Evolutionary conservation across 352 stramenopile genomes (phyloP).

Genomic region (Phytophthora ohioensis): DNA sequence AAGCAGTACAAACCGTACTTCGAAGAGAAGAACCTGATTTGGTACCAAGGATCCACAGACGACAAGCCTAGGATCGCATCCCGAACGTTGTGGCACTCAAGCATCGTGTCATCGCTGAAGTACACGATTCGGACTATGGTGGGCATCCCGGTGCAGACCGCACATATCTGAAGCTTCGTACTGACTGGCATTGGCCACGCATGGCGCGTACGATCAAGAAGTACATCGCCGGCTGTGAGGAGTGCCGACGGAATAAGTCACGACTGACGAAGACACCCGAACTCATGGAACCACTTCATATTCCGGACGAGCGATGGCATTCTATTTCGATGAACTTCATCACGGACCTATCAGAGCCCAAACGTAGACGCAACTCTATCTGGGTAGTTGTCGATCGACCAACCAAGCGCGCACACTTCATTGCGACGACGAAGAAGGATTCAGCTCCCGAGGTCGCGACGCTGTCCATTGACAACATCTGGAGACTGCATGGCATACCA

Average conservation of each 20-base stretch:
- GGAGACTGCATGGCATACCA: constrained; percentile 3
- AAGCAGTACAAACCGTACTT: constrained; percentile 20
- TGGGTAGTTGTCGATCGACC: constrained; percentile 5
- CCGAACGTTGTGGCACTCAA: too few species aligned
- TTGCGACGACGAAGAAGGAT: constrained; percentile 7
- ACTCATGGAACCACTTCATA: constrained; percentile 11
- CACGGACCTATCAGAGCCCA: too few species aligned
- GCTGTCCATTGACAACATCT: constrained; percentile 19
- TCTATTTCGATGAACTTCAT: constrained; percentile 23
- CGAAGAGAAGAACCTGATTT: not conserved
- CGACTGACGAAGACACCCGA: constrained; percentile 12
- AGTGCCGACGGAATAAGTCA: constrained; percentile 14
- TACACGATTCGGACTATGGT: too few species aligned
- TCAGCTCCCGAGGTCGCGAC: constrained; percentile 6
- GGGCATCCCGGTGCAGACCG: too few species aligned
- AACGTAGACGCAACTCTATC: too few species aligned
- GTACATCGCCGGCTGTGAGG: constrained; percentile 13
- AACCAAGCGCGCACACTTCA: constrained; percentile 13
- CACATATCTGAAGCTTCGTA: too few species aligned
- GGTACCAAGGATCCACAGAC: too few species aligned
- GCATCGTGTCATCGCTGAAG: too few species aligned
- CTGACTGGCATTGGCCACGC: not conserved
- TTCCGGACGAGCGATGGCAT: constrained; percentile 7
- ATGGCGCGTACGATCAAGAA: constrained; percentile 11
- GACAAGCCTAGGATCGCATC: too few species aligned